These are phyloP conservation scores for Coelastrella sp. DNA, from an alignment of 139 green algal species.

Conservation along the genomic window DNA sequence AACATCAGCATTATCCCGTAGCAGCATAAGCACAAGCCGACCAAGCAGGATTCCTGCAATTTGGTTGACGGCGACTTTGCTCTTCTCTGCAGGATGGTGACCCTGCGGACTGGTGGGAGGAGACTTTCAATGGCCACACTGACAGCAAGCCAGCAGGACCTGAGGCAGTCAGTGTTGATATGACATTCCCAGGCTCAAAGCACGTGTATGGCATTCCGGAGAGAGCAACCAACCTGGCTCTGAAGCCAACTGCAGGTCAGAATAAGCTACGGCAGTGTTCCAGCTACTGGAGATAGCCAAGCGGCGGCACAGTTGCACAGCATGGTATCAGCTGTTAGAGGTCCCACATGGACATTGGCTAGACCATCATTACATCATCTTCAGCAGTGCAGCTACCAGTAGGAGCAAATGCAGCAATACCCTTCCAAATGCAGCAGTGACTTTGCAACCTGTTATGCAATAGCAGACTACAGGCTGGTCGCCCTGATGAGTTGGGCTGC, in stretches of 20 bases:
- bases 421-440: too few species aligned
- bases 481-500: too few species aligned
- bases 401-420: too few species aligned
- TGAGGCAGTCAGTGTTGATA: constrained; percentile 92
- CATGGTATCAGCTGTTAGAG: too few species aligned
- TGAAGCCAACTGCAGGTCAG: constrained; percentile 74
- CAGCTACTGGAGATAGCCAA: neutral
- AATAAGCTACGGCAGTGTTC: neutral
- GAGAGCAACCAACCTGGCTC: constrained; percentile 80
- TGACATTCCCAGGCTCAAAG: constrained; percentile 81
- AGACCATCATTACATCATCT: too few species aligned
- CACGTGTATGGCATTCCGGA: constrained; percentile 98
- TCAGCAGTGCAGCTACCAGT: too few species aligned
- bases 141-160: constrained; percentile 93
- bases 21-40: neutral
- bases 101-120: constrained; percentile 88
- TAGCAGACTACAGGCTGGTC: too few species aligned
- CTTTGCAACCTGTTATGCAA: too few species aligned
- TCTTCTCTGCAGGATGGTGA: constrained; percentile 70
- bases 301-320: too few species aligned
- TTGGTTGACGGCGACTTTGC: too few species aligned
- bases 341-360: too few species aligned
- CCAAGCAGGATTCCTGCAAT: neutral
- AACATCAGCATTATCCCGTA: too few species aligned
- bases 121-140: constrained; percentile 91